Percentiles rank a stretch among this genome's conserved stretches.
These are phyloP conservation scores for Coemansia sp. DNA, from an alignment of 192 early-diverging fungal genomes.

Conservation along the genomic window DNA sequence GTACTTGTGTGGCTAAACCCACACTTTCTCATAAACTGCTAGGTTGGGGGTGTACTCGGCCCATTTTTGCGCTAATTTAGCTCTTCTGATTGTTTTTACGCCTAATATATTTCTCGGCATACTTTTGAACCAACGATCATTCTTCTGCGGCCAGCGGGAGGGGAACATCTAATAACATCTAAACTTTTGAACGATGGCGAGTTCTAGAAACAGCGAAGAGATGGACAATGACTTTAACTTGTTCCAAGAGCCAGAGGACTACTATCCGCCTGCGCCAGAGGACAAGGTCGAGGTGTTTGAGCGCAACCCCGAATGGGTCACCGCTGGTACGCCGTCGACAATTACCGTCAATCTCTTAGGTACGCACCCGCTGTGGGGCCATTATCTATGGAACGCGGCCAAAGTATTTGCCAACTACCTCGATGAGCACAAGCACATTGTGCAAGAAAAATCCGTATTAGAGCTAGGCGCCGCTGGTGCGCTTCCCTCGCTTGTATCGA, in stretches of 20 bases:
- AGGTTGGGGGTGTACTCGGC: background rate
- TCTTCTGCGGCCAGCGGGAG: background rate
- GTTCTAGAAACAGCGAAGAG: conserved; percentile 23
- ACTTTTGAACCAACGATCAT: background rate
- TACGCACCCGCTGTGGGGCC: conserved; percentile 81
- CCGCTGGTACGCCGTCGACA: background rate
- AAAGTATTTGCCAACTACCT: conserved; percentile 77
- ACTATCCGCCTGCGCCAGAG: conserved; percentile 54
- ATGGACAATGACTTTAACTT: conserved; percentile 14
- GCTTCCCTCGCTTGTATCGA: conserved; percentile 72
- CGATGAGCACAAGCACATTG: conserved; percentile 65
- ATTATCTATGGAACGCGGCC: conserved; percentile 91
- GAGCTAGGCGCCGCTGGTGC: conserved; percentile 87
- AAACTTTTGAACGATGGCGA: background rate
- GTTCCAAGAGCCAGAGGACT: conserved; percentile 49
- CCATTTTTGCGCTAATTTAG: background rate
- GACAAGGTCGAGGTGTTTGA: conserved; percentile 59
- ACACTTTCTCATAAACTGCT: background rate
- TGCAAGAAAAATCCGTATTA: conserved; percentile 63
- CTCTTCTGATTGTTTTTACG: background rate
- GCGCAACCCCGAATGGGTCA: conserved; percentile 42
- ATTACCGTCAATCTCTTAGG: conserved; percentile 66
- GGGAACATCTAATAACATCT: background rate
- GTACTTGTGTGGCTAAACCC: background rate
- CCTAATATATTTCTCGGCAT: background rate